Conservation (phyloP, 1,284 basidiomycete genomes). For the Malassezia nana region DNA sequence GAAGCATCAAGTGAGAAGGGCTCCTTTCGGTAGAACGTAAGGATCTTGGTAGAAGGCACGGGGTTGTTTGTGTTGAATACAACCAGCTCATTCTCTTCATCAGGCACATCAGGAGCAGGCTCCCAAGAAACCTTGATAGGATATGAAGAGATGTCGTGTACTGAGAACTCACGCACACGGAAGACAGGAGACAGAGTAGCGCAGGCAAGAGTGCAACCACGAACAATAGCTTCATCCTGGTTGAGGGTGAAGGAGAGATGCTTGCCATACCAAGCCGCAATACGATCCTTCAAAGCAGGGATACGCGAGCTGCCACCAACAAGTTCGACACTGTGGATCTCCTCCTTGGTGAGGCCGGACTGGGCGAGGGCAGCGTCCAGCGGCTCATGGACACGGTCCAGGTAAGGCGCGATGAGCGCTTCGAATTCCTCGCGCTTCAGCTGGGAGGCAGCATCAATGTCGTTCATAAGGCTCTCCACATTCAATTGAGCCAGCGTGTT, state of each 20-base stretch:
- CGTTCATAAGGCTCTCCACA: constrained; percentile 47
- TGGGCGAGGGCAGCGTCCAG: constrained; percentile 40
- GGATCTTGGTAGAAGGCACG: constrained; percentile 47
- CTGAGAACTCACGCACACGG: constrained; percentile 44
- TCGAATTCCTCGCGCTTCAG: constrained; percentile 48
- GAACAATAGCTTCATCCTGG: constrained; percentile 46
- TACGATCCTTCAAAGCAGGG: constrained; percentile 43
- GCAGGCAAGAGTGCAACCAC: constrained; percentile 46
- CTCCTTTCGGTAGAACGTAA: constrained; percentile 49
- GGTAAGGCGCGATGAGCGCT: constrained; percentile 37
- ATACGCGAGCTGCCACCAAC: constrained; percentile 46
- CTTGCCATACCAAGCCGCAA: constrained; percentile 35
- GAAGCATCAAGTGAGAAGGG: constrained; percentile 43
- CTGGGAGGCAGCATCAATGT: constrained; percentile 45
- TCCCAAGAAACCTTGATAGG: constrained; percentile 48
- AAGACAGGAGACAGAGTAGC: constrained; percentile 47
- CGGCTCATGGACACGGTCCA: constrained; percentile 33
- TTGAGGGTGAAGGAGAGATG: constrained; percentile 44
- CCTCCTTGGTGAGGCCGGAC: constrained; percentile 42
- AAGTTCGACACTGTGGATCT: constrained; percentile 44
- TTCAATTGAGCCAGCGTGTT: constrained; percentile 46
- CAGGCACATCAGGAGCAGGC: constrained; percentile 43
- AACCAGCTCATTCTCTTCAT: constrained; percentile 47
- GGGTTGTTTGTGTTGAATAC: constrained; percentile 48
- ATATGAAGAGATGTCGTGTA: constrained; percentile 46